Conservation (phyloP, 495 filamentous ascomycete species). For the Penicillium paxilli region DNA sequence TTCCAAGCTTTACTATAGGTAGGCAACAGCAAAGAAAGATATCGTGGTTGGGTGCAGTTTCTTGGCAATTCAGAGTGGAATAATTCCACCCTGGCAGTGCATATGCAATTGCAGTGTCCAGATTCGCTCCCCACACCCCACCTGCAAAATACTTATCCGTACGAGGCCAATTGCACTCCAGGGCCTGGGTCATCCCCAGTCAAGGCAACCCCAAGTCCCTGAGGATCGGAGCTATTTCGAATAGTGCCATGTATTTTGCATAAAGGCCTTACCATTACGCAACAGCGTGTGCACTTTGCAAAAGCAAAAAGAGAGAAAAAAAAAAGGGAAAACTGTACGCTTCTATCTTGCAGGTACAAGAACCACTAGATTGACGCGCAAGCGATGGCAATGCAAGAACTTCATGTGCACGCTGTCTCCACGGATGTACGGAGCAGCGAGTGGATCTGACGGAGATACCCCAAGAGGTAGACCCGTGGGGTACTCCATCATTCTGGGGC, state of each 20-base stretch:
- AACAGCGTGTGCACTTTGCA: no score
- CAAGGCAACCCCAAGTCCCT: no score
- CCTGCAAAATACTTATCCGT: background rate
- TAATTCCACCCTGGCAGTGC: background rate
- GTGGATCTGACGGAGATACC: background rate
- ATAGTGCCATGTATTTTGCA: background rate
- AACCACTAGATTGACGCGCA: background rate
- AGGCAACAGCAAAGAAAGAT: background rate
- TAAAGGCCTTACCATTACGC: no score
- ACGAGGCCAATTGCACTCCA: background rate
- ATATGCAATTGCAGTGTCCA: background rate
- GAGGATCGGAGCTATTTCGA: background rate
- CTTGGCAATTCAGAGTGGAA: background rate
- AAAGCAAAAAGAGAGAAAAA: no score
- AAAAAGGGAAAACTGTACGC: background rate
- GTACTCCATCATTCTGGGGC: conserved; percentile 1
- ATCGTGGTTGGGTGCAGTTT: background rate
- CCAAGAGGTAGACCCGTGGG: background rate
- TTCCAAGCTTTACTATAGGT: background rate
- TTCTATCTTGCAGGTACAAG: background rate
- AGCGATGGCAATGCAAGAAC: background rate
- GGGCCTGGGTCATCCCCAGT: no score
- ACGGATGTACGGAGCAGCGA: background rate
- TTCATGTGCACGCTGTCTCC: background rate
- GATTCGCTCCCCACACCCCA: conserved; percentile 4